A percentile compares a stretch with the other conserved stretches of the same genome.
These are phyloP conservation scores for Fusarium agapanthi DNA, from an alignment of 2,329 filamentous ascomycete species.

Conservation along the genomic window DNA sequence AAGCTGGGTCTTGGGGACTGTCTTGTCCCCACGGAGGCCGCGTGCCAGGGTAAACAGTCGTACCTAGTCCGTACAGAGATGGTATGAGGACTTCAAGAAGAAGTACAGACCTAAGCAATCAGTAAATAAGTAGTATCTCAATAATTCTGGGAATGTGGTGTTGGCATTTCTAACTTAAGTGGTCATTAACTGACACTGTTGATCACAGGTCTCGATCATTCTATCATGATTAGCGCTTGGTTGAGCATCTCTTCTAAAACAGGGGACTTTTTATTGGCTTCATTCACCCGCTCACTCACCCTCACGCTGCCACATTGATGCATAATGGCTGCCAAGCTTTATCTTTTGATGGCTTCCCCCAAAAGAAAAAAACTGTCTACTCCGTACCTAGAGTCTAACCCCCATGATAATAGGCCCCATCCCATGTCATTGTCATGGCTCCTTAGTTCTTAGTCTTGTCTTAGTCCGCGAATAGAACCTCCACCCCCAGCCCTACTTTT, in stretches of 20 bases:
- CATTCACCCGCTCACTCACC: neutral
- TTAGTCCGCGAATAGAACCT: conserved; percentile 24
- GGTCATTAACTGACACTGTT: neutral
- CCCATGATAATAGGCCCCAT: conserved; percentile 35
- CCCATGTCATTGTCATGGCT: conserved; percentile 35
- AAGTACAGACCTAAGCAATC: too few relatives aligned
- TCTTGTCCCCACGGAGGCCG: conserved; percentile 29
- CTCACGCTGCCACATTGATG: neutral
- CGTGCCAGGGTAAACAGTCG: conserved; percentile 14
- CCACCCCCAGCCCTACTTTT: conserved; percentile 36
- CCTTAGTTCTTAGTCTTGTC: conserved; percentile 1
- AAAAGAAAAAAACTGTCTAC: neutral
- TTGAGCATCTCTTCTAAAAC: conserved; percentile 14
- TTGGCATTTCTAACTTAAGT: neutral
- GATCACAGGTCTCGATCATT: conserved; percentile 10
- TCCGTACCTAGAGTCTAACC: conserved; percentile 4
- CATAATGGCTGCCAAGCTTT: conserved; percentile 24
- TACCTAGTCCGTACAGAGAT: neutral
- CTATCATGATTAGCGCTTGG: conserved; percentile 3
- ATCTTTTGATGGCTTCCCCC: conserved; percentile 17
- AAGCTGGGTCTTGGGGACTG: conserved; percentile 17
- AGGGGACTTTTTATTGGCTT: conserved; percentile 27
- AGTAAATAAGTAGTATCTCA: too few relatives aligned
- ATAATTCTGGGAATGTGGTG: too few relatives aligned
- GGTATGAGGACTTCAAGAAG: neutral